Percentiles rank a stretch among this genome's conserved stretches.
phyloP scores from a whole-genome alignment of 441 rosid genomes.

The Omphalea diandra region DNA sequence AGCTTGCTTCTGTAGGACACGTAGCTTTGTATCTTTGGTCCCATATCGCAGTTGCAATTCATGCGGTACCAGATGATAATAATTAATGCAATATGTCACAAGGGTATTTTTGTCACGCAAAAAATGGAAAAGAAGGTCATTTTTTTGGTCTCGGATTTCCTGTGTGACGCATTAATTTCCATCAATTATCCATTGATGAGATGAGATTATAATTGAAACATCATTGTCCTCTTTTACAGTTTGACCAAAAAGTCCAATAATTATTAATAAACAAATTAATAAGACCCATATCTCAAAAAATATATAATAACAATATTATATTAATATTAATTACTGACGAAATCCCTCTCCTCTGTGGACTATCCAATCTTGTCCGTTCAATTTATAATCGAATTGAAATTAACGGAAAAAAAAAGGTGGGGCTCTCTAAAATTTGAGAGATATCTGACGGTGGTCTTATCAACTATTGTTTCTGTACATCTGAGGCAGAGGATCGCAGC shows the following conservation, averaged over 20 bases:
- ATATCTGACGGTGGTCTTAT: constrained; percentile 25
- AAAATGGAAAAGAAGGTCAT: too few species aligned
- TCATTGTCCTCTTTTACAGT: background rate
- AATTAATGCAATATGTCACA: background rate
- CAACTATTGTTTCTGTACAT: constrained; percentile 53
- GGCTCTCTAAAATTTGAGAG: constrained; percentile 15
- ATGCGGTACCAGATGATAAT: background rate
- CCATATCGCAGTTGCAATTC: too few species aligned
- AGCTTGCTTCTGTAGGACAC: background rate
- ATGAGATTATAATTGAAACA: constrained; percentile 23
- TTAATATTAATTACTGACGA: background rate
- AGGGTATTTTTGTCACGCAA: background rate
- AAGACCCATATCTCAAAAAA: background rate
- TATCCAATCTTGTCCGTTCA: constrained; percentile 14
- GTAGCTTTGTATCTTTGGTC: background rate
- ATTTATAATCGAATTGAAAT: constrained; percentile 8
- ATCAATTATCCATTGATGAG: constrained; percentile 8
- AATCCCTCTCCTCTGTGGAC: constrained; percentile 12
- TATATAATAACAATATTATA: background rate
- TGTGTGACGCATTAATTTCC: background rate
- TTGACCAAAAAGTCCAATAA: constrained; percentile 24
- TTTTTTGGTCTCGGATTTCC: background rate
- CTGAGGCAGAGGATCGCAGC: constrained; percentile 43
- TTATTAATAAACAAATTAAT: background rate
- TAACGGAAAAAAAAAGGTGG: background rate